Evolutionary conservation across 2,329 filamentous ascomycete species (phyloP).

Genomic region (Pezizomycotina sp.): DNA sequence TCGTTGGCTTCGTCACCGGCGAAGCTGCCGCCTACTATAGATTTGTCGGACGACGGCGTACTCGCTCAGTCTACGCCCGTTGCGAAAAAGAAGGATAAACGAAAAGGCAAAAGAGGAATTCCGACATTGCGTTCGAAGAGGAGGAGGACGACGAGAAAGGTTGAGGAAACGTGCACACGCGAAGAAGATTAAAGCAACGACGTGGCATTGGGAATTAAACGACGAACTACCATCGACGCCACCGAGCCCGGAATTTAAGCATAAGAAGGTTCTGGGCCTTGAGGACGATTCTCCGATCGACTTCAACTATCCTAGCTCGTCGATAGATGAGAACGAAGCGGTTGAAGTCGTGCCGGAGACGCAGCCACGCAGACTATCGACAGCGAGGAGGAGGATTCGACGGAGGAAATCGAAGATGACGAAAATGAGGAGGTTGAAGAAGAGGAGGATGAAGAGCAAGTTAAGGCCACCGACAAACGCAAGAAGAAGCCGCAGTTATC

Average conservation of each 20-base stretch:
- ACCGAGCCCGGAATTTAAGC: constrained; percentile 5
- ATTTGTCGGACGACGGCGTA: constrained; percentile 5
- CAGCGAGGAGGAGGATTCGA: constrained; percentile 4
- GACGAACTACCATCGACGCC: constrained; percentile 6
- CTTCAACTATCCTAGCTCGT: constrained; percentile 19
- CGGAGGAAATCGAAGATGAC: constrained; percentile 9
- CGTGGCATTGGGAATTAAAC: constrained; percentile 6
- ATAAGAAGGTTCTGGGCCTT: constrained; percentile 9
- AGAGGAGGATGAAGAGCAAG: constrained; percentile 10
- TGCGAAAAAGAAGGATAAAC: not conserved
- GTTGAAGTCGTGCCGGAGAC: constrained; percentile 7
- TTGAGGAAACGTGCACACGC: no score
- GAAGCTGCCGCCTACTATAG: no score
- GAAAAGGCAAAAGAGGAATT: constrained; percentile 13
- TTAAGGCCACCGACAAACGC: constrained; percentile 3
- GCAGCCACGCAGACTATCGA: constrained; percentile 7
- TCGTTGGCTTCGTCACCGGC: no score
- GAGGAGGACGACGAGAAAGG: no score
- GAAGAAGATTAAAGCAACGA: constrained; percentile 10
- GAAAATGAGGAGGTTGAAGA: constrained; percentile 12
- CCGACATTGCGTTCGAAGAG: constrained; percentile 15
- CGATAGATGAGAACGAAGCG: constrained; percentile 14
- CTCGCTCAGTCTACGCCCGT: constrained; percentile 11
- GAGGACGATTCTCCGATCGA: constrained; percentile 14
- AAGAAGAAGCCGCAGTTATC: constrained; percentile 1